Conservation (phyloP, 1,284 basidiomycete species). For the Meira nashicola region DNA sequence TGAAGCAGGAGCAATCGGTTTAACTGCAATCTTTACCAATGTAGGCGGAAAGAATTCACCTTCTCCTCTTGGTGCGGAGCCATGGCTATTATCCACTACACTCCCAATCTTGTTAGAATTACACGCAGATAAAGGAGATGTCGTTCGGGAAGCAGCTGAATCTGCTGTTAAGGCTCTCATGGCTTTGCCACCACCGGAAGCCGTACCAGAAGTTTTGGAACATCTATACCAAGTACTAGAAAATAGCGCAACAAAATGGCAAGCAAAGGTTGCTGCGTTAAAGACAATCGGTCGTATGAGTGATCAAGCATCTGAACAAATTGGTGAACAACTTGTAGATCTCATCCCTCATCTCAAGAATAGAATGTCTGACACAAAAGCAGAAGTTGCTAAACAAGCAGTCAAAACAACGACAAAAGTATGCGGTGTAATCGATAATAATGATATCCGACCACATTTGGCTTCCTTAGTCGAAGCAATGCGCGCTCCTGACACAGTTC, state of each 20-base stretch:
- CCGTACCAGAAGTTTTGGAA: constrained; percentile 66
- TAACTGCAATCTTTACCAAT: constrained; percentile 52
- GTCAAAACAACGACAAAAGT: constrained; percentile 88
- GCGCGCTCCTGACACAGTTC: constrained; percentile 76
- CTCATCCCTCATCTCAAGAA: constrained; percentile 81
- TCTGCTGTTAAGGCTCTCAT: constrained; percentile 79
- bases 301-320: constrained; percentile 68
- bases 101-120: constrained; percentile 77
- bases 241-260: constrained; percentile 75
- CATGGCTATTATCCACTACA: constrained; percentile 69
- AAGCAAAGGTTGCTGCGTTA: constrained; percentile 86
- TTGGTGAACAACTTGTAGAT: constrained; percentile 76
- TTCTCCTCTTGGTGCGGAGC: constrained; percentile 65
- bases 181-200: constrained; percentile 76
- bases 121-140: constrained; percentile 90
- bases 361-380: constrained; percentile 95
- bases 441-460: constrained; percentile 86
- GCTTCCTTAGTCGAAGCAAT: constrained; percentile 78
- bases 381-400: constrained; percentile 84
- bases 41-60: constrained; percentile 57
- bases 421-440: constrained; percentile 86
- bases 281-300: constrained; percentile 66
- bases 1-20: constrained; percentile 78
- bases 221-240: constrained; percentile 70
- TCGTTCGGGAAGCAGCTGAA: constrained; percentile 76